phyloP scores from a whole-genome alignment of 2,329 filamentous ascomycete genomes.

The Pseudonectria foliicola region DNA sequence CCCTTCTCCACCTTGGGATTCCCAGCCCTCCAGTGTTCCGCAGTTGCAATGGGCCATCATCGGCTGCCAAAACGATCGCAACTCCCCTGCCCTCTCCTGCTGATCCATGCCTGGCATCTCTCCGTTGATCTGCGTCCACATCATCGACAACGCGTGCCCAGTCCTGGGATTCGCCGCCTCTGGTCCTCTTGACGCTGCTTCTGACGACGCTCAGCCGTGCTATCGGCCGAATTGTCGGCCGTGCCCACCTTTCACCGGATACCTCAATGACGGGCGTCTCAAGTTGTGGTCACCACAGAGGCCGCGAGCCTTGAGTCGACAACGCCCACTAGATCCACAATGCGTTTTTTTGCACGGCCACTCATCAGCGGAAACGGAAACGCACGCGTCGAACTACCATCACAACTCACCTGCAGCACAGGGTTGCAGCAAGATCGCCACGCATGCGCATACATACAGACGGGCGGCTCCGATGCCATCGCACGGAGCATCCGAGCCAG shows the following conservation, averaged over 20 bases:
- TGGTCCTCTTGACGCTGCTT: conserved; percentile 8
- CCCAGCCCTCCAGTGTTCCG: too few relatives aligned
- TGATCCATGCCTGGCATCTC: too few relatives aligned
- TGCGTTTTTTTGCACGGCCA: conserved; percentile 6
- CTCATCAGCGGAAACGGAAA: not conserved
- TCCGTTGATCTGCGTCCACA: not conserved
- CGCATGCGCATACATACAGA: too few relatives aligned
- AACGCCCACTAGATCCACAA: conserved; percentile 7
- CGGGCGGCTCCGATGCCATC: too few relatives aligned
- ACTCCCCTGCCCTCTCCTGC: too few relatives aligned
- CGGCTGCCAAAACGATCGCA: too few relatives aligned
- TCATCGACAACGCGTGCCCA: conserved; percentile 11
- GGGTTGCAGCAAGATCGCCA: too few relatives aligned
- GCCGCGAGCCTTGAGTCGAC: conserved; percentile 1
- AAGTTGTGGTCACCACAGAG: conserved; percentile 4
- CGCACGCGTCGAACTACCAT: too few relatives aligned
- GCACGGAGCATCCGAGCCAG: too few relatives aligned
- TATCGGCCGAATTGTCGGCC: conserved; percentile 8
- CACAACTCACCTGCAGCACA: too few relatives aligned
- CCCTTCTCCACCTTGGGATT: too few relatives aligned
- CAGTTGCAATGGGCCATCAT: too few relatives aligned
- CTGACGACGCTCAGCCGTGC: conserved; percentile 5
- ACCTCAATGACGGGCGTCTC: not conserved
- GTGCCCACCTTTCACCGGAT: not conserved
- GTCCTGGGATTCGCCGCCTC: conserved; percentile 8